Conservation (phyloP, 2,329 filamentous ascomycete genomes). For the Phoma sp. region DNA sequence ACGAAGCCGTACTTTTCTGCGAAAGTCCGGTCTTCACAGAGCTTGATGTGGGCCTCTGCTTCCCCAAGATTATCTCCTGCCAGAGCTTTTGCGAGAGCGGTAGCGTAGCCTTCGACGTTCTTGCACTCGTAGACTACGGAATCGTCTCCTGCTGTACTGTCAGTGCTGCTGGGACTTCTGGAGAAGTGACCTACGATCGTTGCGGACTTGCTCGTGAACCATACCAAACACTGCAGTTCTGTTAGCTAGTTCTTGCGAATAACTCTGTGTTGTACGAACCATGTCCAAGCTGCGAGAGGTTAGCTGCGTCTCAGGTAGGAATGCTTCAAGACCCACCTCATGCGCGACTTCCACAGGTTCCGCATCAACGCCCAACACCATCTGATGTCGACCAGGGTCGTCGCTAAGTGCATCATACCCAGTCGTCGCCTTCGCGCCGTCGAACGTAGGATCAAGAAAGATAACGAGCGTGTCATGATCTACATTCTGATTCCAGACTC, state of each 20-base stretch:
- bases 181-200: too few relatives aligned
- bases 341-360: neutral
- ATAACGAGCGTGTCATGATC: neutral
- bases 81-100: neutral
- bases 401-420: neutral
- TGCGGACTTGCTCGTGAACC: constrained; percentile 9
- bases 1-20: neutral
- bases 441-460: neutral
- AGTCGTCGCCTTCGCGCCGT: neutral
- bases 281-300: too few relatives aligned
- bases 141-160: too few relatives aligned
- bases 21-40: neutral
- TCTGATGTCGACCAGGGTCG: neutral
- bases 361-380: neutral
- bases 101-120: neutral
- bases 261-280: too few relatives aligned
- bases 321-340: too few relatives aligned
- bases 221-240: constrained; percentile 17
- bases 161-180: too few relatives aligned
- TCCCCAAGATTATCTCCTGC: neutral
- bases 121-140: neutral
- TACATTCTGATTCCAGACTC: neutral
- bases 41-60: neutral
- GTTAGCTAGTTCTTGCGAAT: too few relatives aligned
- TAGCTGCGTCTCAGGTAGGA: too few relatives aligned